A percentile compares a stretch with the other conserved stretches of the same genome.
Conservation (phyloP, 306 rosid genomes). For the Fragaria ananassa region DNA sequence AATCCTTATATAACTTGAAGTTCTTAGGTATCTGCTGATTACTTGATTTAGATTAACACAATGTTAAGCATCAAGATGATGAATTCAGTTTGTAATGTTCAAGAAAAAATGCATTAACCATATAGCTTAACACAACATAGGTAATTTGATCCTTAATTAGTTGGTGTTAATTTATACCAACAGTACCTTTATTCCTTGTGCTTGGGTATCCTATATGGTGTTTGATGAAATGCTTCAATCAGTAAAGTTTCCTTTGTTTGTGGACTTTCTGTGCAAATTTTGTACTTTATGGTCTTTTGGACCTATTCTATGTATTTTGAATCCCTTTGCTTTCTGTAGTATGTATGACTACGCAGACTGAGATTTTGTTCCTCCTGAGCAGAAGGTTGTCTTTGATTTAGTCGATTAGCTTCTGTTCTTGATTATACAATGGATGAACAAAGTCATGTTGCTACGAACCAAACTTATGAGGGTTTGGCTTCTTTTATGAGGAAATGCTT, state of each 20-base stretch:
- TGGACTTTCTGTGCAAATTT: neutral
- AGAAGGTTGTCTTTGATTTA: constrained; percentile 10
- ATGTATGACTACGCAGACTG: neutral
- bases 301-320: neutral
- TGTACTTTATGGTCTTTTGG: neutral
- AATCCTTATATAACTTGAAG: neutral
- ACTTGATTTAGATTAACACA: no score
- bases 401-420: constrained; percentile 5
- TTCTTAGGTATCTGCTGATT: neutral
- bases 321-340: neutral
- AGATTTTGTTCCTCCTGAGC: constrained; percentile 19
- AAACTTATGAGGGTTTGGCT: constrained; percentile 29
- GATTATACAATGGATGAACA: constrained; percentile 39
- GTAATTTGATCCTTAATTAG: no score
- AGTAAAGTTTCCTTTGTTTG: neutral
- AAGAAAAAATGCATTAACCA: no score
- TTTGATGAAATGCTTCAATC: neutral
- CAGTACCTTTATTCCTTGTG: no score
- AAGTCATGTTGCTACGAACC: constrained; percentile 18
- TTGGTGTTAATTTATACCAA: no score
- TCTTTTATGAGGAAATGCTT: constrained; percentile 52
- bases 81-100: no score
- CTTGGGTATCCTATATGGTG: neutral
- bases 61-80: neutral
- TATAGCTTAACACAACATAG: no score